These are phyloP conservation scores for Diaporthe destruens DNA, from an alignment of 2,329 filamentous ascomycete genomes.

Conservation along the genomic window DNA sequence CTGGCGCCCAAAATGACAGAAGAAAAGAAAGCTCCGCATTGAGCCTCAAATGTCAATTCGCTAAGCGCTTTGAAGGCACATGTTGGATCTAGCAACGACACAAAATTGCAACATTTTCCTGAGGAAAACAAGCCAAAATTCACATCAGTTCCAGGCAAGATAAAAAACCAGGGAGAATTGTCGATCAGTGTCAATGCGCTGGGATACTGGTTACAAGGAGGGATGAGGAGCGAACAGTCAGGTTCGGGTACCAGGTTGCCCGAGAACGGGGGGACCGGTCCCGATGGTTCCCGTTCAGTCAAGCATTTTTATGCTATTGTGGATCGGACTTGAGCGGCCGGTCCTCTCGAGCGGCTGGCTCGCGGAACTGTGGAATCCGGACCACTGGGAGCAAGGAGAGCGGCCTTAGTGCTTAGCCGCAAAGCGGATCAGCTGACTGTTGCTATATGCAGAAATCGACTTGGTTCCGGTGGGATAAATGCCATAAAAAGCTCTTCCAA, in stretches of 20 bases:
- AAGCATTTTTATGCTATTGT: background rate
- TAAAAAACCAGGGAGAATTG: background rate
- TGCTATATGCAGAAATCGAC: background rate
- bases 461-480: background rate
- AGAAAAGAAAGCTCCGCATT: background rate
- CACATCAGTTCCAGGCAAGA: background rate
- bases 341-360: background rate
- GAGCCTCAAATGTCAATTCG: background rate
- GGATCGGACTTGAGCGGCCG: too few species aligned
- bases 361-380: background rate
- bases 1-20: background rate
- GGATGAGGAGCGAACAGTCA: background rate
- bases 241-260: background rate
- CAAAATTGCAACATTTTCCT: background rate
- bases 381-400: background rate
- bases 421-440: conserved; percentile 3
- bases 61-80: background rate
- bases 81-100: background rate
- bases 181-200: background rate
- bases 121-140: background rate
- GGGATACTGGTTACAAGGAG: background rate
- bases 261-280: background rate
- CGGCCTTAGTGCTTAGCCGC: background rate
- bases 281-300: background rate
- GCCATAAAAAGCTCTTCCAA: background rate